A percentile compares a stretch with the other conserved stretches of the same genome.
These are phyloP conservation scores for Penicillium desertorum DNA, from an alignment of 495 filamentous ascomycete genomes.

Conservation along the genomic window DNA sequence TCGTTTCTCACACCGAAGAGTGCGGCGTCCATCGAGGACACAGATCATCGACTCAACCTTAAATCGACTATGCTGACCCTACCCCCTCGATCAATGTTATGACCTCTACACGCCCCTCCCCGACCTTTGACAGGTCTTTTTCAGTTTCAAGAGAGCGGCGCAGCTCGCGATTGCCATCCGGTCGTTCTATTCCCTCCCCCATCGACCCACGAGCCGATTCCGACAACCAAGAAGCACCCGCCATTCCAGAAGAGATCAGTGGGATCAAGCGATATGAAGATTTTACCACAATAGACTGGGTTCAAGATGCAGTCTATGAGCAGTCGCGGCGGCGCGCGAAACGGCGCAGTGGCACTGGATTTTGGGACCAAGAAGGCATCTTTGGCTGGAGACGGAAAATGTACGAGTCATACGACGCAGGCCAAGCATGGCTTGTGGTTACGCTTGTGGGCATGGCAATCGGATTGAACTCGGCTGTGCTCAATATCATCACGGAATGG, in stretches of 20 bases:
- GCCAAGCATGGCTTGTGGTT: conserved; percentile 97
- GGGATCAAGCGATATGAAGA: conserved; percentile 98
- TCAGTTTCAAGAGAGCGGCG: conserved; percentile 54
- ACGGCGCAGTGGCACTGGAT: conserved; percentile 69
- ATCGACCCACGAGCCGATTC: conserved; percentile 50
- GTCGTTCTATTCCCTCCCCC: conserved; percentile 62
- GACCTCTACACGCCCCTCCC: conserved; percentile 60
- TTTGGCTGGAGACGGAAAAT: conserved; percentile 81
- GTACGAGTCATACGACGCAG: conserved; percentile 89
- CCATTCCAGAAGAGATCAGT: conserved; percentile 90
- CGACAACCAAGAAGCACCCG: conserved; percentile 48
- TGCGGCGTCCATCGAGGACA: conserved; percentile 18
- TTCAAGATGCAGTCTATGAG: conserved; percentile 93
- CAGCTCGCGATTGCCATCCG: conserved; percentile 69
- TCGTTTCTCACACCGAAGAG: conserved; percentile 1
- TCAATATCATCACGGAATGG: conserved; percentile 98
- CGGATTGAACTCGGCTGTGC: conserved; percentile 85
- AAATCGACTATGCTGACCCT: conserved; percentile 36
- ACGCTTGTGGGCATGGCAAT: conserved; percentile 91
- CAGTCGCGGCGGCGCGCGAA: conserved; percentile 75
- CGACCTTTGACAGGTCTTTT: conserved; percentile 56
- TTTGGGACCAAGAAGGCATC: conserved; percentile 69
- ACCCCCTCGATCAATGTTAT: conserved; percentile 52
- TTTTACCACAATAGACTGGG: conserved; percentile 99
- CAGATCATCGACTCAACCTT: conserved; percentile 20